Base-by-base conservation (phyloP, 345 rosid genomes). In the Acer saccharum region DNA sequence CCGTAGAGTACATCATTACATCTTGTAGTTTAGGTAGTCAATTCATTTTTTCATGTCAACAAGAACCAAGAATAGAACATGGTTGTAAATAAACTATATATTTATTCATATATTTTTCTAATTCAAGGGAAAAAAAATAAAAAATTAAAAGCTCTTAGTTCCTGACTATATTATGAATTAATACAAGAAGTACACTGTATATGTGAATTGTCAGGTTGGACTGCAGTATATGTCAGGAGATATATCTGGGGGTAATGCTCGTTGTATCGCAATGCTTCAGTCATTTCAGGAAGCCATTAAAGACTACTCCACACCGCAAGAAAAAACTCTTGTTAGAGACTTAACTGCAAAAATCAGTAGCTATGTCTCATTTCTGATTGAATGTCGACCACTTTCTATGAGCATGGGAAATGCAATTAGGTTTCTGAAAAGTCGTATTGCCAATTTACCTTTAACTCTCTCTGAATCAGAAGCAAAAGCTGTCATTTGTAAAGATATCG, bases 331-430 rank as follows among this genome's bases (percentile, higher is more conserved):
- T 55, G 54, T 65, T 79, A 81, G 91, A 79, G 97, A 91, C 70
- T 86, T 93, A 76, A 83, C 94, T 35, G 83, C 86, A 50, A 91
- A 89, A 81, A 86, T 93, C 63, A 80, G 89, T 55, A 81, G 89
- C 73, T 88, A 89, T 72, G 89, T 91, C 61, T 93, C 95, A n/a
- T 93, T 93, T 76, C 75, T 91, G 77, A 91, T 84, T 67, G 92
- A 93, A 69, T 93, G 94, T 52, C 86, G 93, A 8, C 97, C 93
- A 3, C 93, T 91, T 35, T 93, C 95, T 76, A 91, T 93, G 83
- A 93, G 97, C 87, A 93, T 93, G 95, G 97, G 95, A 78, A 93
- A 93, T 78, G 95, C 95, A 55, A 93, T 93, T 69, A 88, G 92
- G 85, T 91, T 91, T 79, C 81, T 90, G 68, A 90, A 93, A 88